Base-by-base conservation (phyloP, 345 rosid species). In the Gossypium thurberi region DNA sequence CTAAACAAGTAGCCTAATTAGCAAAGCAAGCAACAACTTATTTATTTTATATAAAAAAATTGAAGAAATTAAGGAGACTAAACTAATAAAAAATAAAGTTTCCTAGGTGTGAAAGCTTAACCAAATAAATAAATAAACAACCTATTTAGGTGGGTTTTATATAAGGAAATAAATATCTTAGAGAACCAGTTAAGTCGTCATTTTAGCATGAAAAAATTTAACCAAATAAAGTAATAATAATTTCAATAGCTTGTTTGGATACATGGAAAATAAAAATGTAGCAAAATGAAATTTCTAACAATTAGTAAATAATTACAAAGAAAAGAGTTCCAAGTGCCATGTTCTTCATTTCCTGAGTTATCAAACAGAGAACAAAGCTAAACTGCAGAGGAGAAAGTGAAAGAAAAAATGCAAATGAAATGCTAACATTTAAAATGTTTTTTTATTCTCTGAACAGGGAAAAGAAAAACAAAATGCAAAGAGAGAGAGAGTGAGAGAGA, bases 201-300 rank as follows among this genome's bases (percentile, higher is more conserved):
- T 55, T 55, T 20, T 20, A 55, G 23, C 59, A 55, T 46, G 50
- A 46, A 46, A 33, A 33, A 33, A 1, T 33, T 33, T 33, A 33
- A 33, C 37, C 37, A 33, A 33, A 33, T 33, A 33, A 33, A 4
- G 37, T 5, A 33, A 33, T 0, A 33, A 4, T 33, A 33, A 33
- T 57, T 43, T 6, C 0, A n/a, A 23, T 4, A 23, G 26, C 11
- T 23, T 57, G 66, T 56, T 82, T 76, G 76, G 51, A 25, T 43
- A 20, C 59, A 21, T 63, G 78, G 75, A 77, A 76, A 79, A 63
- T 26, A 13, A 46, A 71, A 69, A 71, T 33, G 12, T 4, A 14
- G 17, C 44, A 65, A 69, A 26, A 15, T 23, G 8, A 52, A 1
- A 28, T 43, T 26, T 9, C 63, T 23, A 3, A 51, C 51, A 4